Percentiles rank a stretch among this genome's conserved stretches.
Evolutionary conservation across 2,329 filamentous ascomycete genomes (phyloP).

Genomic region (Fusarium sp.): DNA sequence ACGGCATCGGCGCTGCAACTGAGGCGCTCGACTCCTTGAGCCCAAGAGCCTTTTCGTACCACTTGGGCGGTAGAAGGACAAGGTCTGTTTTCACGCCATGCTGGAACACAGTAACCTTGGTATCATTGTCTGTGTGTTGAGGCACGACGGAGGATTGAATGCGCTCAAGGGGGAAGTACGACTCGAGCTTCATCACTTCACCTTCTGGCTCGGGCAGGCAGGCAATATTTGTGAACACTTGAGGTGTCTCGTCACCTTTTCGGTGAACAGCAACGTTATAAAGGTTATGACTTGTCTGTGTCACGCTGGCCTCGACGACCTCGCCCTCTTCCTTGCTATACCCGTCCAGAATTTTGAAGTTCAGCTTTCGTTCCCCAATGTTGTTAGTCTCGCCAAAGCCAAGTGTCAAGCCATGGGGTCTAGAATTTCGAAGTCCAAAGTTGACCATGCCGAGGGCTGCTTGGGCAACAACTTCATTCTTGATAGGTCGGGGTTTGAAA

Average conservation of each 20-base stretch:
- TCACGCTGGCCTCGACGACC: slow-evolving; percentile 63
- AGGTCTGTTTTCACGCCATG: slow-evolving; percentile 68
- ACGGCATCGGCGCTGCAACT: slow-evolving; percentile 94
- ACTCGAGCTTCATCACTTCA: slow-evolving; percentile 47
- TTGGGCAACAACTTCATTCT: slow-evolving; percentile 83
- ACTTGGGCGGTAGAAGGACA: slow-evolving; percentile 70
- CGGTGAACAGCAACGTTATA: slow-evolving; percentile 59
- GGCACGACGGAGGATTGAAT: slow-evolving; percentile 81
- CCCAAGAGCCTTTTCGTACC: slow-evolving; percentile 89
- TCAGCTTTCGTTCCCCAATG: slow-evolving; percentile 57
- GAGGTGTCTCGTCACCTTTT: slow-evolving; percentile 49
- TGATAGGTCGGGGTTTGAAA: slow-evolving; percentile 70
- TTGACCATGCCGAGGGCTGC: slow-evolving; percentile 80
- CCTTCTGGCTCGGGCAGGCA: slow-evolving; percentile 48
- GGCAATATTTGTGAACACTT: slow-evolving; percentile 57
- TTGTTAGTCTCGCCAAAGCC: slow-evolving; percentile 61
- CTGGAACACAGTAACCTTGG: slow-evolving; percentile 82
- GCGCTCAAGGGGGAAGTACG: slow-evolving; percentile 82
- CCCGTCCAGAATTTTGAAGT: slow-evolving; percentile 67
- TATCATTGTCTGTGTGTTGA: slow-evolving; percentile 60
- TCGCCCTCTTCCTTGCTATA: slow-evolving; percentile 71
- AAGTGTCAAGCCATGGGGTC: slow-evolving; percentile 60
- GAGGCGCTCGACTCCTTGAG: slow-evolving; percentile 82
- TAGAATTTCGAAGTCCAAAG: slow-evolving; percentile 52
- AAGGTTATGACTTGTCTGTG: slow-evolving; percentile 57